Percentiles rank a stretch among this genome's conserved stretches.
Evolutionary conservation across 2,329 filamentous ascomycete genomes (phyloP).

Genomic region (Venturia effusa): DNA sequence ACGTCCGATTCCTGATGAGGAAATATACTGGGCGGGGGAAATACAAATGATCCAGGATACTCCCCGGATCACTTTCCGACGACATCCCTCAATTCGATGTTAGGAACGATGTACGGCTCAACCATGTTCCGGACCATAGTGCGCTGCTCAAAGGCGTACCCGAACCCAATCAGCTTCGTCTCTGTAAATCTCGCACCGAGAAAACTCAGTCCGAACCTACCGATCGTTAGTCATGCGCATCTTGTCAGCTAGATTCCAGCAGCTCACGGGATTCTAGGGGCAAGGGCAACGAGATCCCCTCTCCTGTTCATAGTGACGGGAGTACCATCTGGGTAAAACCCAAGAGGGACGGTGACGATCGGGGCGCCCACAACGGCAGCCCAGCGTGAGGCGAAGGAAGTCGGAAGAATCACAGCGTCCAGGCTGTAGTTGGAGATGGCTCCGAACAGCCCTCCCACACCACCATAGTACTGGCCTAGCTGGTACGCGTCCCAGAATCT

Average conservation of each 20-base stretch:
- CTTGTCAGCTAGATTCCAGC: not conserved
- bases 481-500: slow-evolving; percentile 49
- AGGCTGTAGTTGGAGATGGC: slow-evolving; percentile 46
- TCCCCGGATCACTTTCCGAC: slow-evolving; percentile 15
- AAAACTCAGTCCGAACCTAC: slow-evolving; percentile 50
- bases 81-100: slow-evolving; percentile 36
- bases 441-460: slow-evolving; percentile 49
- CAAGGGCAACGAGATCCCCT: slow-evolving; percentile 42
- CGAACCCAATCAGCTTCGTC: slow-evolving; percentile 50
- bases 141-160: slow-evolving; percentile 58
- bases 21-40: no score
- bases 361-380: slow-evolving; percentile 49
- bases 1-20: no score
- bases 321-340: slow-evolving; percentile 40
- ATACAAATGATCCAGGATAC: no score
- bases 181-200: slow-evolving; percentile 52
- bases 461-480: slow-evolving; percentile 42
- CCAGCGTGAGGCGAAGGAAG: slow-evolving; percentile 34
- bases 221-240: not conserved
- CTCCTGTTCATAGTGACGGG: slow-evolving; percentile 34
- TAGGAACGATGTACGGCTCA: slow-evolving; percentile 38
- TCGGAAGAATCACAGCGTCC: slow-evolving; percentile 52
- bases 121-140: slow-evolving; percentile 38
- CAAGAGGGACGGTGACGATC: slow-evolving; percentile 53
- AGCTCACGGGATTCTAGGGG: slow-evolving; percentile 38